These are phyloP conservation scores for Hymenoscyphus infarciens DNA, from an alignment of 2,329 filamentous ascomycete species.

Conservation along the genomic window DNA sequence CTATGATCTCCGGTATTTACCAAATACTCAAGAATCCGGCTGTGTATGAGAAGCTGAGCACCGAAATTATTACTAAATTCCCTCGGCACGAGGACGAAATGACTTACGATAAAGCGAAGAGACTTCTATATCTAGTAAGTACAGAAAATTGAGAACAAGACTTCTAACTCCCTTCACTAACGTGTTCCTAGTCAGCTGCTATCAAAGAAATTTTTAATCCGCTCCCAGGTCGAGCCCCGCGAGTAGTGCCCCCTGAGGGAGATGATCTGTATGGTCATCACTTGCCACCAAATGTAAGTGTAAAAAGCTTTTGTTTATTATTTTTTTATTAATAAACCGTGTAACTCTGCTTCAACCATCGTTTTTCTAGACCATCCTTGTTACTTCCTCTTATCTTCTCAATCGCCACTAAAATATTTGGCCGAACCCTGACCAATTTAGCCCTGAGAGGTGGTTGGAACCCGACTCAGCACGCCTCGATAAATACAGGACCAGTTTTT, in stretches of 20 bases:
- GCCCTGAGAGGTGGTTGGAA: not conserved
- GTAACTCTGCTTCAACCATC: not conserved
- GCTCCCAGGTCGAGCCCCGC: not conserved
- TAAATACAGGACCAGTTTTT: constrained; percentile 4
- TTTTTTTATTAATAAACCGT: not conserved
- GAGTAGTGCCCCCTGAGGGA: constrained; percentile 1
- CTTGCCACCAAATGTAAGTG: not conserved
- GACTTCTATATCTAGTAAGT: not conserved
- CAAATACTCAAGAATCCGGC: not conserved
- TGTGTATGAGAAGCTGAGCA: not conserved
- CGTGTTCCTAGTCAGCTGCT: not conserved
- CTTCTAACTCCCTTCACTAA: not conserved
- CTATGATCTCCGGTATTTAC: constrained; percentile 4
- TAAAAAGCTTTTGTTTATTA: not conserved
- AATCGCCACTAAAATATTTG: not conserved
- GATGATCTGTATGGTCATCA: constrained; percentile 1
- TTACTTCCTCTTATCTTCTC: not conserved
- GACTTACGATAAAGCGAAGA: not conserved
- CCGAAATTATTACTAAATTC: not conserved
- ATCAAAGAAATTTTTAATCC: constrained; percentile 5
- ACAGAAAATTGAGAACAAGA: not conserved
- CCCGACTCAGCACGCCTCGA: not conserved
- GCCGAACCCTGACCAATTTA: not conserved
- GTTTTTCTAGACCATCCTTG: not conserved
- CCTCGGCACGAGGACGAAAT: not conserved